Conservation (phyloP, 768 basidiomycete genomes). For the Flagelloscypha sp. region DNA sequence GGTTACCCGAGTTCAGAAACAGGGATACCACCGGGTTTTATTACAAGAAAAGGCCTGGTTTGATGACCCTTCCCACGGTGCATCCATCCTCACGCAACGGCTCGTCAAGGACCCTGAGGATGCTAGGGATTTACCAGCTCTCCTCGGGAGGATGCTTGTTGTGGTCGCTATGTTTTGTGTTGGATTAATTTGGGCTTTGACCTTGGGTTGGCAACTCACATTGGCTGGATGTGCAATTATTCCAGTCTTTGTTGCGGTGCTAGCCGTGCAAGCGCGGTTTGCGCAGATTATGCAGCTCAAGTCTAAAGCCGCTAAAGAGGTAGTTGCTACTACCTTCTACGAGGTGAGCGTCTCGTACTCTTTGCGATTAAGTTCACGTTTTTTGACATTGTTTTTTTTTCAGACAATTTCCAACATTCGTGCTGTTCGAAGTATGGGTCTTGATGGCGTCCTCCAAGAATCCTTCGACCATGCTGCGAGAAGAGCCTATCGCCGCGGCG, state of each 20-base stretch:
- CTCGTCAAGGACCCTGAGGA: slow-evolving; percentile 66
- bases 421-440: slow-evolving; percentile 65
- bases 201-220: slow-evolving; percentile 61
- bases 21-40: no score
- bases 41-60: no score
- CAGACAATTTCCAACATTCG: slow-evolving; percentile 59
- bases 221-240: slow-evolving; percentile 58
- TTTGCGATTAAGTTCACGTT: no score
- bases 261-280: slow-evolving; percentile 43
- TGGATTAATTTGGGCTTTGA: slow-evolving; percentile 62
- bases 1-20: no score
- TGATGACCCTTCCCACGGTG: no score
- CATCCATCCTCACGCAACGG: no score
- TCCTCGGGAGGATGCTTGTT: slow-evolving; percentile 44
- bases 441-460: slow-evolving; percentile 44
- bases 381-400: no score
- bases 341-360: no score
- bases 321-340: no score
- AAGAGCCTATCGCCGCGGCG: slow-evolving; percentile 39
- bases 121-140: slow-evolving; percentile 47
- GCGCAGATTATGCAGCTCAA: slow-evolving; percentile 43
- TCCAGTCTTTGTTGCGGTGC: slow-evolving; percentile 48
- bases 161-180: slow-evolving; percentile 51
- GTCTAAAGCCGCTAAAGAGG: no score
- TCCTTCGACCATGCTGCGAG: slow-evolving; percentile 42